phyloP scores from a whole-genome alignment of 805 yeast species.

The Ogataea pignaliae region DNA sequence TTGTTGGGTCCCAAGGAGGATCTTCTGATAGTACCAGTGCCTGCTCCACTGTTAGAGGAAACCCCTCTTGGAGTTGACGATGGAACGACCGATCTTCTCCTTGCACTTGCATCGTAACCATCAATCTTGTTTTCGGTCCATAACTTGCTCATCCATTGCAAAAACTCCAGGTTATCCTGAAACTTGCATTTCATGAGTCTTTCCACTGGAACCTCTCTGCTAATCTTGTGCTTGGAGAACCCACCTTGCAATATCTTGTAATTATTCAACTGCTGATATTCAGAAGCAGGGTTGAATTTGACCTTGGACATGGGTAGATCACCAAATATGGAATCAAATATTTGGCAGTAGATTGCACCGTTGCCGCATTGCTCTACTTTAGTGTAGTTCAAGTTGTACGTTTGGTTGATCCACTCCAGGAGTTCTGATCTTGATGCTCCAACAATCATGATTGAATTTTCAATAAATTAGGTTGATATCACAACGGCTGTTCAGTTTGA shows the following conservation, averaged over 20 bases:
- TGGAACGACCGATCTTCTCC: slow-evolving; percentile 38
- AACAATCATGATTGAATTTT: slow-evolving; percentile 21
- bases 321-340: slow-evolving; percentile 77
- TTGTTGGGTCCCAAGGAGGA: slow-evolving; percentile 13
- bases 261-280: slow-evolving; percentile 74
- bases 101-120: slow-evolving; percentile 63
- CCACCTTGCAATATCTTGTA: slow-evolving; percentile 81
- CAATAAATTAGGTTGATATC: too few species aligned
- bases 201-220: slow-evolving; percentile 76
- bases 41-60: slow-evolving; percentile 7
- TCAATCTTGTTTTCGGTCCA: slow-evolving; percentile 78
- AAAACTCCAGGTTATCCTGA: slow-evolving; percentile 90
- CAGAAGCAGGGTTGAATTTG: slow-evolving; percentile 62
- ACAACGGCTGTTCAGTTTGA: too few species aligned
- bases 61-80: slow-evolving; percentile 14
- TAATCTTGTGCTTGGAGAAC: slow-evolving; percentile 67
- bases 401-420: slow-evolving; percentile 76
- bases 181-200: slow-evolving; percentile 78
- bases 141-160: slow-evolving; percentile 84
- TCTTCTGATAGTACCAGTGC: slow-evolving; percentile 18
- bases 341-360: slow-evolving; percentile 93
- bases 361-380: slow-evolving; percentile 93
- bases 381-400: slow-evolving; percentile 58
- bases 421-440: slow-evolving; percentile 84
- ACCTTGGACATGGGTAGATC: slow-evolving; percentile 82